Evolutionary conservation across 169 alveolate genomes (phyloP), one percentile per base, ranked within the genome.

Genomic region (Cryptosporidium tyzzeri): DNA sequence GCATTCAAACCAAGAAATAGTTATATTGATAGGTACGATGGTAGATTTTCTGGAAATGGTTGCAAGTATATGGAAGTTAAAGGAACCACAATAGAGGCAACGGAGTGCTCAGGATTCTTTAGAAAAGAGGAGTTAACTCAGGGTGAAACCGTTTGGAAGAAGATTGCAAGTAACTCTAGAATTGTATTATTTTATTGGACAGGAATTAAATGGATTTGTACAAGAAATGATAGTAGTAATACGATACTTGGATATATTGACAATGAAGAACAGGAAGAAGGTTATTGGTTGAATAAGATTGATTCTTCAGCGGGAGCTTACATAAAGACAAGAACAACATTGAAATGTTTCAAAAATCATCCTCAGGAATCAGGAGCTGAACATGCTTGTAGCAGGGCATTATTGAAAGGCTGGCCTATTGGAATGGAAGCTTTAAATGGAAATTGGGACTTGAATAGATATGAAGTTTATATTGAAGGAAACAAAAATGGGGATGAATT

Each of bases 161-260:
- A 62, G 45, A 61, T 80, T n/a, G 89, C 58, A 16, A 80, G 89
- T 8, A 80, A 80, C 44, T 59, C 68, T 1, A 65, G 75, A 29
- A 31, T 80, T 23, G 55, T 59, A 8, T 50, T 80, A 62, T 80
- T 80, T 33, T 80, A 80, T 62, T 80, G 89, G 89, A 80, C 75
- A 4, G 89, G 89, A 4, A 65, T 65, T 44, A 80, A 67, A 18
- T 80, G 89, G 89, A 80, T 80, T 59, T 80, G 89, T 39, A 80
- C 75, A 23, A 80, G 71, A 61, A 80, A 80, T 80, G 89, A 80
- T 29, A 61, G 50, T 48, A 80, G 80, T 33, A 80, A 80, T 23
- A 48, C 69, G n/a, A 80, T 80, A 41, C 44, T 80, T 23, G 89
- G 89, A 10, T 80, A 62, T 65, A 37, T 80, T 45, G 89, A 80